Evolutionary conservation across 495 filamentous ascomycete species (phyloP), one percentile per base, ranked within the genome.

Genomic region (Xylaria venustula): DNA sequence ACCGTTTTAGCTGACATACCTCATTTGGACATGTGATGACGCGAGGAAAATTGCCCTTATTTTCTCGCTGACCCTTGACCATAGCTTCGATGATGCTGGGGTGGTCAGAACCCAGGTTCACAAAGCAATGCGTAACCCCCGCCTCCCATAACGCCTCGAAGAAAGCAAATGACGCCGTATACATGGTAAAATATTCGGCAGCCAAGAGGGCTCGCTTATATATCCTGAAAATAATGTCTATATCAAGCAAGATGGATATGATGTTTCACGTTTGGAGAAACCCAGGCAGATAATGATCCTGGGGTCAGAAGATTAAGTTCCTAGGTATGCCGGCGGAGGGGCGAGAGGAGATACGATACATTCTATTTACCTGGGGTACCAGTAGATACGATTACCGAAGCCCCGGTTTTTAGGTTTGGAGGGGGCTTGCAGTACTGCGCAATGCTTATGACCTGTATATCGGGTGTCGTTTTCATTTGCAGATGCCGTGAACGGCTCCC

Each of bases 11-110:
- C 7, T 17, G 15, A 69, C 68, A 25, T 75, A 88, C 87, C 77
- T 96, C 92, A 67, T 96, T 96, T 1, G 92, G 93, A 71, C 93
- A 97, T 48, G 93, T 98, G 66, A 98, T 90, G 53, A 97, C 91
- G 37, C 79, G 85, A 25, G 93, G 93, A 65, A 96, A 97, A 53
- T 82, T 79, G 44, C 83, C 86, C 54, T 80, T 80, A 53, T 67
- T 80, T 64, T 86, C 83, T 58, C 77, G 75, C 50, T 92, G 86
- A 15, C 90, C 93, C 73, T 92, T 93, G 57, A 95, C 90, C 77
- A 98, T 96, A n/a, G 92, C 92, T 77, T 98, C 93, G 60, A 97
- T 85, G 67, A 98, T 96, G 61, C 74, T 88, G 11, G 92, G 92
- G 67, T 97, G 92, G 71, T 97, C 92, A n/a, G 90, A 92, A 36